phyloP scores from a whole-genome alignment of 164 flowering plant genomes.

The Magnolia officinalis region DNA sequence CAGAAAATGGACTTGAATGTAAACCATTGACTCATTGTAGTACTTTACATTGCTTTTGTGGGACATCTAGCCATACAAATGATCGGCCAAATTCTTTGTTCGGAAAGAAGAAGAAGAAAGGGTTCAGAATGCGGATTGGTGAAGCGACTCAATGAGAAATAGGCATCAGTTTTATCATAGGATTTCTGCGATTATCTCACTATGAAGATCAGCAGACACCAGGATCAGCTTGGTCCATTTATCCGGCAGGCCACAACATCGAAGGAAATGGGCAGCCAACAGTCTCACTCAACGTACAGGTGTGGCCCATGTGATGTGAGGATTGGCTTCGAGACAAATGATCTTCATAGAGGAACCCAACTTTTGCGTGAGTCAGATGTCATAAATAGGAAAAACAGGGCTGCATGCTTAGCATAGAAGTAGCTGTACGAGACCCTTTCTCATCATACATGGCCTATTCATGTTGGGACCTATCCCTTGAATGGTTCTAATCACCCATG shows the following conservation, averaged over 20 bases:
- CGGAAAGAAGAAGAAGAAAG: too few relatives aligned
- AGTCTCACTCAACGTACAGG: background rate
- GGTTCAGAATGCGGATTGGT: too few relatives aligned
- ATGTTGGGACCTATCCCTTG: background rate
- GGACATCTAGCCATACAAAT: too few relatives aligned
- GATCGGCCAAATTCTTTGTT: too few relatives aligned
- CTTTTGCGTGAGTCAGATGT: background rate
- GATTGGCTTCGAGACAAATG: background rate
- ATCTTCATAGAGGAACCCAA: background rate
- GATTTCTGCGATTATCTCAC: background rate
- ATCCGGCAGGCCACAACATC: too few relatives aligned
- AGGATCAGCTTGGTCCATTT: background rate
- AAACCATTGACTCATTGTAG: background rate
- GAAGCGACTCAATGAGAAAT: too few relatives aligned
- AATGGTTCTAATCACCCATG: background rate
- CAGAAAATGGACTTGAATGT: background rate
- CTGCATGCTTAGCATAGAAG: background rate
- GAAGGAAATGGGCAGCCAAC: background rate
- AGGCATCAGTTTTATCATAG: too few relatives aligned
- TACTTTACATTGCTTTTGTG: too few relatives aligned
- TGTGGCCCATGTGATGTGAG: background rate
- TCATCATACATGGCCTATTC: background rate
- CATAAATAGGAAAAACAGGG: background rate
- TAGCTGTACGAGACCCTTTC: background rate
- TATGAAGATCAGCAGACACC: background rate